These are phyloP conservation scores for Serendipita sp. DNA, from an alignment of 768 basidiomycete genomes.

Conservation along the genomic window DNA sequence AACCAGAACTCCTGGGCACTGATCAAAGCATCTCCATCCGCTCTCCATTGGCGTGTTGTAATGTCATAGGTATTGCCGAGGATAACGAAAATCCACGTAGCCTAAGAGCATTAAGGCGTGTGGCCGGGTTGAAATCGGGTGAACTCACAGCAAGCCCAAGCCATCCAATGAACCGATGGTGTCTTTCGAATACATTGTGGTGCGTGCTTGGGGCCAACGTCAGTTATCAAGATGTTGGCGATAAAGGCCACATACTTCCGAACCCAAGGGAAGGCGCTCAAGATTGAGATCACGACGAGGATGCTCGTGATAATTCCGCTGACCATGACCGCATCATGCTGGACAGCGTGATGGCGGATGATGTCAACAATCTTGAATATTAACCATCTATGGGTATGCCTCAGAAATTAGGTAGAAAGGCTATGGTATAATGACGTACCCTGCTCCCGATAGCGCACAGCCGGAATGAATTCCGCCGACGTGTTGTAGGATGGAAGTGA, in stretches of 20 bases:
- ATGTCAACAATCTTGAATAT: constrained; percentile 31
- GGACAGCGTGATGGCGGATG: constrained; percentile 32
- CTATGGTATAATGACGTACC: neutral
- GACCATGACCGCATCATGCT: constrained; percentile 40
- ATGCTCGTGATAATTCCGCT: constrained; percentile 47
- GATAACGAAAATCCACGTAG: constrained; percentile 51
- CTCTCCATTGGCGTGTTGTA: constrained; percentile 39
- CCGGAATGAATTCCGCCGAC: constrained; percentile 69
- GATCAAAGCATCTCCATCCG: constrained; percentile 36
- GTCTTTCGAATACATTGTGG: constrained; percentile 57
- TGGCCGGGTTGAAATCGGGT: constrained; percentile 33
- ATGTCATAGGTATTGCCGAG: constrained; percentile 48
- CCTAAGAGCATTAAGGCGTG: constrained; percentile 15
- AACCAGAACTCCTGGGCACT: constrained; percentile 69
- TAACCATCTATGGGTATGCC: constrained; percentile 20
- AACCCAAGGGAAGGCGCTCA: constrained; percentile 64
- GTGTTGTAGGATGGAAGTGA: constrained; percentile 31
- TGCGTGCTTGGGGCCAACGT: neutral
- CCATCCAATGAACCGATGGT: constrained; percentile 72
- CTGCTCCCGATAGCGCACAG: constrained; percentile 45
- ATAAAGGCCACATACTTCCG: constrained; percentile 50
- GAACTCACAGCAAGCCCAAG: constrained; percentile 31
- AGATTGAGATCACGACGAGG: constrained; percentile 39
- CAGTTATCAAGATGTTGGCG: neutral
- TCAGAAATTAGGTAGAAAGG: neutral